Evolutionary conservation across 2,329 filamentous ascomycete genomes (phyloP).

Genomic region (Cercospora zeina): DNA sequence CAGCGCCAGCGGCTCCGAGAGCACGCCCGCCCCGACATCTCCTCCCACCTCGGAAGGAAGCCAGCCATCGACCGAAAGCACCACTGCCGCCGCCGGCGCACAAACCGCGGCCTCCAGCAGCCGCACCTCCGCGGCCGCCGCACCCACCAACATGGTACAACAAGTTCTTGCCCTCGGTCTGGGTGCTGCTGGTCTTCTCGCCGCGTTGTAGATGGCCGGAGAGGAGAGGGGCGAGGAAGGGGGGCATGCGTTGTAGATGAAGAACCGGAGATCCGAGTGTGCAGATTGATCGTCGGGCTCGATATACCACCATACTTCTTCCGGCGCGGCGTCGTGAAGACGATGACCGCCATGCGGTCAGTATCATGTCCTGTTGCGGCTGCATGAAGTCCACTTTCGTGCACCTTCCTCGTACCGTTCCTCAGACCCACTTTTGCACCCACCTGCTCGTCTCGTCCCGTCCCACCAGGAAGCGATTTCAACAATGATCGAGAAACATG

Average conservation of each 20-base stretch:
- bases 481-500: background rate
- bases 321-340: background rate
- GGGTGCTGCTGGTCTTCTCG: constrained; percentile 22
- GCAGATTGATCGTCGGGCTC: background rate
- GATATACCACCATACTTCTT: background rate
- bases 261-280: background rate
- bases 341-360: no score
- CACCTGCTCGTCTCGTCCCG: background rate
- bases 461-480: background rate
- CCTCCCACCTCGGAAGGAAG: background rate
- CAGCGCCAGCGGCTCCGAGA: constrained; percentile 12
- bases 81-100: background rate
- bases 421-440: background rate
- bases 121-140: constrained; percentile 17
- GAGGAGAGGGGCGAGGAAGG: background rate
- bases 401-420: background rate
- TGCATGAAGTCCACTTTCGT: background rate
- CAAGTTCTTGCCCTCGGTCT: constrained; percentile 22
- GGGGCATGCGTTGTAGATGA: background rate
- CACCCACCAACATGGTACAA: constrained; percentile 19
- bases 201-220: constrained; percentile 6
- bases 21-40: constrained; percentile 1
- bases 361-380: background rate
- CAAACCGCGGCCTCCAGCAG: constrained; percentile 3
- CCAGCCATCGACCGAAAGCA: background rate